Conservation (phyloP, 257 asterid genomes). For the Nicotiana paniculata region DNA sequence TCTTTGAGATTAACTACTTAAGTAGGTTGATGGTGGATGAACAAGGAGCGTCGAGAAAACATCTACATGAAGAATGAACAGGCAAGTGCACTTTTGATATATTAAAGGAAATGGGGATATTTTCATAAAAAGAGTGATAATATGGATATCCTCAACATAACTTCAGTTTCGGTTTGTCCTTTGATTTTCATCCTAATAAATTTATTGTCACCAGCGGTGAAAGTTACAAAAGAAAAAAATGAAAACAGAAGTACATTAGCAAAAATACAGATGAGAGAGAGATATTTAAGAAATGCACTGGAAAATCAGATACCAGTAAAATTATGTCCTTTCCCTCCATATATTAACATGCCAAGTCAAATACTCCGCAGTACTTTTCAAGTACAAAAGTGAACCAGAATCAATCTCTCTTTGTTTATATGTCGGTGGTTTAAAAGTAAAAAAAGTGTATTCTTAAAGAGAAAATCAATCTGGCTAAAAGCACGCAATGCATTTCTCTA, state of each 20-base stretch:
- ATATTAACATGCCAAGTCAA: not conserved
- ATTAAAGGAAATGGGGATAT: not conserved
- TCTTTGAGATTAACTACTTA: not conserved
- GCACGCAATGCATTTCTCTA: not conserved
- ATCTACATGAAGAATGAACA: not conserved
- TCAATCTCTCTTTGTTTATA: no score
- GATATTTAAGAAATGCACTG: not conserved
- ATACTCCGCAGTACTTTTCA: not conserved
- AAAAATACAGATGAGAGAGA: not conserved
- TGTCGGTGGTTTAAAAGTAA: no score
- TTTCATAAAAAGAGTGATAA: not conserved
- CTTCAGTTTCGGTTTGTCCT: not conserved
- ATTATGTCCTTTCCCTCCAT: not conserved
- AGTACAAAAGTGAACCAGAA: not conserved
- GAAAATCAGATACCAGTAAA: not conserved
- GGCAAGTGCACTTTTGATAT: not conserved
- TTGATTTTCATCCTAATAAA: not conserved
- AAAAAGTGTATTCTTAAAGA: not conserved
- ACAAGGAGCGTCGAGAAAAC: not conserved
- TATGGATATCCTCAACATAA: not conserved
- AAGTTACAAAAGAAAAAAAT: not conserved
- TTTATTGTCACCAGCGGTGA: not conserved
- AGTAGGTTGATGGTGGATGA: not conserved
- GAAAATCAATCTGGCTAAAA: not conserved
- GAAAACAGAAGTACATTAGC: not conserved